Base-by-base conservation (phyloP, 164 flowering plant species). In the Umbellularia californica region DNA sequence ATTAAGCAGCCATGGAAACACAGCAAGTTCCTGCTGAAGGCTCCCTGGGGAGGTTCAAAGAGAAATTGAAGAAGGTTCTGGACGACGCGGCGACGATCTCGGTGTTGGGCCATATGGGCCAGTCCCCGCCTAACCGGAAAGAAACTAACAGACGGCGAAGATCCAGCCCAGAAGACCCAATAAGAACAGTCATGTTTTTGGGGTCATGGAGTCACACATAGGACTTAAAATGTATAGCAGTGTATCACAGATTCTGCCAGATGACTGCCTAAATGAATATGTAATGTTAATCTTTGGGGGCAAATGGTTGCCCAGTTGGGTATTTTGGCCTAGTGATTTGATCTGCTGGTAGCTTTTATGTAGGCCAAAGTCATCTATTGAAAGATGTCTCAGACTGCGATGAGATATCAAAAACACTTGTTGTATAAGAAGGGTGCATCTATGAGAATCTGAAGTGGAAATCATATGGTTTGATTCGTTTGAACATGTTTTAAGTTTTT, bases 201-300 rank as follows among this genome's bases (percentile, higher is more conserved):
- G 90, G 91, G 2, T 85, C 91, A 2, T 90, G 94, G 94, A 83
- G 81, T 72, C 94, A 87, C 75, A 87, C 91, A 0, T 89, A 79
- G 73, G 12, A 14, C 3, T 55, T 5, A 7, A 22, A 22, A 24
- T 24, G n/a, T 63, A 30, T 4, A 30, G 35, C 35, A 30, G 66
- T 58, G 24, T 24, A 11, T 22, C 23, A 63, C 3, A 5, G 23
- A n/a, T 11, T n/a, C 12, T 20, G 12, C 13, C 13, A 64, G 4
- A 7, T 7, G 27, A 22, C 25, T n/a, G 27, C 27, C 28, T 5
- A 63, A 5, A 64, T 22, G 13, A 58, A 58, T n/a, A 3, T 17
- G 19, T 15, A 58, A 0, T 15, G 63, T 58, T 17, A 17, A 58
- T 17, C 63, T 7, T 6, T 0, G 22, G 5, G 19, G n/a, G 19